Conservation (phyloP, 2,329 filamentous ascomycete species). For the Neopestalotiopsis sp. region DNA sequence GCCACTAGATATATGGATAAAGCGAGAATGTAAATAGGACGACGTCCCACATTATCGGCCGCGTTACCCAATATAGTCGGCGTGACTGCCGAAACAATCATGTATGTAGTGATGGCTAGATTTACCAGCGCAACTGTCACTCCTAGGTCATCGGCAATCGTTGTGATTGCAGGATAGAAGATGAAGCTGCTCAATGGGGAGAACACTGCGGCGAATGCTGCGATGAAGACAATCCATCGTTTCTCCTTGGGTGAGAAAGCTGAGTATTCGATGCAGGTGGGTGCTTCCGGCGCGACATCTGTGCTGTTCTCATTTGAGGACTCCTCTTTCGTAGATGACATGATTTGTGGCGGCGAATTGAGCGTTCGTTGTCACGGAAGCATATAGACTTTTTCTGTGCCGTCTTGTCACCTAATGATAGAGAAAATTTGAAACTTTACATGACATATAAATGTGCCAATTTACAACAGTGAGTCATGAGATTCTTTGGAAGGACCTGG, state of each 20-base stretch:
- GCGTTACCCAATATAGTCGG: slow-evolving; percentile 17
- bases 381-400: too few species aligned
- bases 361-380: too few species aligned
- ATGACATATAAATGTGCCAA: too few species aligned
- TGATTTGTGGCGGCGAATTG: not conserved
- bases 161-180: slow-evolving; percentile 26
- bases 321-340: not conserved
- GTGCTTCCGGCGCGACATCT: not conserved
- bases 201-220: slow-evolving; percentile 23
- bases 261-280: slow-evolving; percentile 18
- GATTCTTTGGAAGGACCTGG: too few species aligned
- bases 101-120: slow-evolving; percentile 30
- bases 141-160: slow-evolving; percentile 21
- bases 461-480: too few species aligned
- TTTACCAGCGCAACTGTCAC: slow-evolving; percentile 25
- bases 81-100: slow-evolving; percentile 20
- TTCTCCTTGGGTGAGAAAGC: slow-evolving; percentile 23
- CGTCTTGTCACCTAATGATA: too few species aligned
- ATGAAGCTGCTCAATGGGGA: slow-evolving; percentile 25
- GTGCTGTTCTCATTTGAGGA: too few species aligned
- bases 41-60: slow-evolving; percentile 20
- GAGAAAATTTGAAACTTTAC: too few species aligned
- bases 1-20: slow-evolving; percentile 19
- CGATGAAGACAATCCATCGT: slow-evolving; percentile 20
- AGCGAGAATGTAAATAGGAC: slow-evolving; percentile 11